A percentile compares a stretch with the other conserved stretches of the same genome.
Conservation (phyloP, 73 alveolate genomes). For the Paramecium octaurelia region DNA sequence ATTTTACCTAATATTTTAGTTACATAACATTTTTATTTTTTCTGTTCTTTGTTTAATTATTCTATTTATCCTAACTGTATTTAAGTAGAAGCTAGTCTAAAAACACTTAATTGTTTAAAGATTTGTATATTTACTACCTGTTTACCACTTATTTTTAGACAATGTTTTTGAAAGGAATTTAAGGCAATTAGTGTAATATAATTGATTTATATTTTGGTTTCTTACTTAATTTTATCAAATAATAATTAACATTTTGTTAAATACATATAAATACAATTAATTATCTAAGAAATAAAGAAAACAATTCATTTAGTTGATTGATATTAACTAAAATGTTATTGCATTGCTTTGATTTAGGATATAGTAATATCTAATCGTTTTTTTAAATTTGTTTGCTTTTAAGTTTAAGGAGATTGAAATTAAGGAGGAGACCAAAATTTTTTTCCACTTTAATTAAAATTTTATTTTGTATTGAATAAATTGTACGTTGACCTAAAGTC, state of each 20-base stretch:
- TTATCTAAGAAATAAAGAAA: not conserved
- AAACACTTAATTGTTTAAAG: not conserved
- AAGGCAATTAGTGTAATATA: not conserved
- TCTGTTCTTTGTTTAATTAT: not conserved
- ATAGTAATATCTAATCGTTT: not conserved
- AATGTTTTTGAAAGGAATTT: not conserved
- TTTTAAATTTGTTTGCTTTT: not conserved
- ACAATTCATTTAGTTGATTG: not conserved
- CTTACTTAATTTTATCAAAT: not conserved
- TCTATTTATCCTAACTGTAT: not conserved
- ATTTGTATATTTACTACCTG: not conserved
- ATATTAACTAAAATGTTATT: not conserved
- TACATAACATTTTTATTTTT: not conserved
- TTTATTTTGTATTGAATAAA: not conserved
- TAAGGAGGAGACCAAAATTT: conserved; percentile 26
- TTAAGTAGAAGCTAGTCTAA: not conserved
- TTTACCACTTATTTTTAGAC: not conserved
- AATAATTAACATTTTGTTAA: not conserved
- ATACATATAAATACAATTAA: not conserved
- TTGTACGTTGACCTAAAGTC: not conserved
- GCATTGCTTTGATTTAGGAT: not conserved
- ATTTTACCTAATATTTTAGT: not conserved
- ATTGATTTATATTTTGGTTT: not conserved
- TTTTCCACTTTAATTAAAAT: not conserved
- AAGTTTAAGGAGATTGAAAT: not conserved